Conservation (phyloP, 805 yeast genomes). For the Candida silvicultrix region DNA sequence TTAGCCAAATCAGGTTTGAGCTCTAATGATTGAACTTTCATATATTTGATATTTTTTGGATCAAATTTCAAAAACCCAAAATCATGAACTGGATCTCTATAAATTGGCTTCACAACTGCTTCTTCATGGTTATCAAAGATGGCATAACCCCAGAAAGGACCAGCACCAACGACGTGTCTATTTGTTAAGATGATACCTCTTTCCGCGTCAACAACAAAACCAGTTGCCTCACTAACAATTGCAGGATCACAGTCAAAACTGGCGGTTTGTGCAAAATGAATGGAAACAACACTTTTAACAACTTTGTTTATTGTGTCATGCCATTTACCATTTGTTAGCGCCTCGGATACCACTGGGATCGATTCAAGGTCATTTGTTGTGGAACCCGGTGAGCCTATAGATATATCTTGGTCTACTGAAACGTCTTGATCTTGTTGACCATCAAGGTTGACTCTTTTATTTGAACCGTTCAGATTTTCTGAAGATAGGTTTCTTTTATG, state of each 20-base stretch:
- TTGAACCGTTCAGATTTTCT: neutral
- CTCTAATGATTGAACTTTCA: constrained; percentile 59
- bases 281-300: constrained; percentile 80
- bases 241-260: constrained; percentile 84
- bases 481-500: neutral
- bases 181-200: constrained; percentile 84
- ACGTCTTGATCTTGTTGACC: constrained; percentile 2
- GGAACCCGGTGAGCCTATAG: neutral
- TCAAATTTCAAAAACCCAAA: constrained; percentile 84
- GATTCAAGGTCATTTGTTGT: neutral
- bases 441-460: neutral
- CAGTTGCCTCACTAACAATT: constrained; percentile 85
- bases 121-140: constrained; percentile 95
- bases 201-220: constrained; percentile 83
- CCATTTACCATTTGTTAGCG: constrained; percentile 47
- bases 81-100: constrained; percentile 93
- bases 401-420: constrained; percentile 1
- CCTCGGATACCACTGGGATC: constrained; percentile 2
- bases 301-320: constrained; percentile 75
- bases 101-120: constrained; percentile 76
- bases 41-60: constrained; percentile 64
- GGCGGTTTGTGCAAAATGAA: constrained; percentile 82
- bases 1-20: constrained; percentile 77
- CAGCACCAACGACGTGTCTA: constrained; percentile 93
- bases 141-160: constrained; percentile 88